A percentile compares a stretch with the other conserved stretches of the same genome.
phyloP scores from a whole-genome alignment of 495 filamentous ascomycete genomes.

The Lophiotrema nucula region DNA sequence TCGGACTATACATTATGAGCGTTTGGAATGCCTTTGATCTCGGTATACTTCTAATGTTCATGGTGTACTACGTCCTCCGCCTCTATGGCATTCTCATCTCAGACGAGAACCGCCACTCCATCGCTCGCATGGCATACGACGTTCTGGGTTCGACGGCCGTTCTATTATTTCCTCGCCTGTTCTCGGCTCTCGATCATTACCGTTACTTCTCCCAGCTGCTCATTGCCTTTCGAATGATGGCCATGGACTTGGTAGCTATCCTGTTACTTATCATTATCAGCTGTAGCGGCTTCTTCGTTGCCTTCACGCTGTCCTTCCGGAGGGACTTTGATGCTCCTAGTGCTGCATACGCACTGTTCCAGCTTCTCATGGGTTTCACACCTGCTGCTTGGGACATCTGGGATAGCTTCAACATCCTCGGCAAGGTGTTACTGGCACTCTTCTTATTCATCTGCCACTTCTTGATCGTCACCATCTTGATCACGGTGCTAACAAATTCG shows the following conservation, averaged over 20 bases:
- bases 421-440: constrained; percentile 67
- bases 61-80: constrained; percentile 84
- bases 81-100: constrained; percentile 79
- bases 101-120: constrained; percentile 58
- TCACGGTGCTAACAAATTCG: constrained; percentile 88
- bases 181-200: constrained; percentile 89
- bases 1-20: constrained; percentile 92
- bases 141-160: constrained; percentile 85
- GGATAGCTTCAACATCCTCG: constrained; percentile 74
- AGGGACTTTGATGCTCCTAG: constrained; percentile 59
- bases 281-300: constrained; percentile 92
- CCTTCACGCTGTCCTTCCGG: constrained; percentile 78
- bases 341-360: constrained; percentile 85
- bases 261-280: constrained; percentile 77
- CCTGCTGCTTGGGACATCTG: constrained; percentile 72
- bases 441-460: constrained; percentile 95
- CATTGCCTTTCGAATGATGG: constrained; percentile 91
- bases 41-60: constrained; percentile 79
- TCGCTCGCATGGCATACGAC: constrained; percentile 83
- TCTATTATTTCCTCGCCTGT: constrained; percentile 83
- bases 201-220: constrained; percentile 91
- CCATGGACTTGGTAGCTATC: constrained; percentile 78
- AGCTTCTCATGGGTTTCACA: constrained; percentile 87
- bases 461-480: constrained; percentile 86
- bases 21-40: constrained; percentile 96